Percentiles rank a stretch among this genome's conserved stretches.
These are phyloP conservation scores for Simmondsia chinensis DNA, from an alignment of 148 eudicot species.

Conservation along the genomic window DNA sequence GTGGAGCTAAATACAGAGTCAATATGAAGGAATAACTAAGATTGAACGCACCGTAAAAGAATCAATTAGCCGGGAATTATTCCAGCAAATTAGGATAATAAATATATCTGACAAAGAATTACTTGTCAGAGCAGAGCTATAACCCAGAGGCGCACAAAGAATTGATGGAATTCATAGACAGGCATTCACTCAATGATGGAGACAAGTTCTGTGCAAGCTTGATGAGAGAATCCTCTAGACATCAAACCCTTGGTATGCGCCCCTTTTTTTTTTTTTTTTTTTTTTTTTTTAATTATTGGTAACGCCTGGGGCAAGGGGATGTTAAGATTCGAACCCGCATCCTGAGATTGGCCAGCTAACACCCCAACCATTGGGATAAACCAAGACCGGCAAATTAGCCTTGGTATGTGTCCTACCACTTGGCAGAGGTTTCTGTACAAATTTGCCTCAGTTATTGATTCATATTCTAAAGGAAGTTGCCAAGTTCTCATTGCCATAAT, in stretches of 20 bases:
- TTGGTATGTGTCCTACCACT: too few species aligned
- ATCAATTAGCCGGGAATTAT: background rate
- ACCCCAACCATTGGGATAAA: too few species aligned
- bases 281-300: too few species aligned
- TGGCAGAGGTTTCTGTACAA: too few species aligned
- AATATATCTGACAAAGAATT: background rate
- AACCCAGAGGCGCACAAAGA: constrained; percentile 72
- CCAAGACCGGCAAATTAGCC: too few species aligned
- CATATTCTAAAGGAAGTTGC: too few species aligned
- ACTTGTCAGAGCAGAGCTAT: constrained; percentile 74
- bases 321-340: too few species aligned
- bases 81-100: constrained; percentile 2
- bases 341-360: too few species aligned
- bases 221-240: constrained; percentile 73
- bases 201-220: constrained; percentile 70
- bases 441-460: too few species aligned
- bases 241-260: constrained; percentile 54
- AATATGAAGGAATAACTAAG: background rate
- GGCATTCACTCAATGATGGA: constrained; percentile 53
- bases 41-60: background rate
- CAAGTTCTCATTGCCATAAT: too few species aligned
- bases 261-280: background rate
- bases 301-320: too few species aligned
- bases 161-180: constrained; percentile 63
- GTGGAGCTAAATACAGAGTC: too few species aligned